Base-by-base conservation (phyloP, 2,329 filamentous ascomycete genomes). In the Plectosphaerella sp. region DNA sequence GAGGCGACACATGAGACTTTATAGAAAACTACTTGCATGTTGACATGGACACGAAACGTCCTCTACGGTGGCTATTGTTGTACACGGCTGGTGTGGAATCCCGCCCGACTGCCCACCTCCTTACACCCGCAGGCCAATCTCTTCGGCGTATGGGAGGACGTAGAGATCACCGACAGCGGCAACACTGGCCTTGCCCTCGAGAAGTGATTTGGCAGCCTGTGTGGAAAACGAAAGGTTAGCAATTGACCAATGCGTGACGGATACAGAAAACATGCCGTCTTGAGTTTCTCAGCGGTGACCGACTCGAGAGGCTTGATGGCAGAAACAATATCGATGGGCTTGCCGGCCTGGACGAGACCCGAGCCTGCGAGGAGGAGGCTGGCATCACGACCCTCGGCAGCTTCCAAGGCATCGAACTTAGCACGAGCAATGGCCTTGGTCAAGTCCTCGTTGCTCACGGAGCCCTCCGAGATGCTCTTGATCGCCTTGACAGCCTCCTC, bases 61-160 rank as follows among this genome's bases (percentile, higher is more conserved):
- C 18, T 43, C 41, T 43, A 43, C n/a, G 16, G 41, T 50, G 52
- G 51, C 59, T 65, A 61, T 64, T 74, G 67, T 73, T 74, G 69
- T 73, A 73, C 71, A 74, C 65, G 65, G 61, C 52, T 56, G 45
- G 39, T 56, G 49, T 50, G 50, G 28, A 33, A 33, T 12, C 45
- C 61, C 61, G 57, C 57, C 59, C 60, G 57, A 58, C 61, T 7
- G 28, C 28, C 11, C 55, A 57, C 54, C 61, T 54, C 59, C 83
- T 83, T 95, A 99, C 82, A 96, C 91, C 71, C 87, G 90, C 68
- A 99, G 83, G 63, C 93, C 95, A 70, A 99, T 80, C 69, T 99
- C 94, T 75, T 92, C 89, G 60, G 91, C 94, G 69, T 87, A 99
- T 53, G 94, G 94, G 68, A 99, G 84, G 64, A 87, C 82, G 72